These are phyloP conservation scores for Chalciporus chontae DNA, from an alignment of 768 basidiomycete species.

Conservation along the genomic window DNA sequence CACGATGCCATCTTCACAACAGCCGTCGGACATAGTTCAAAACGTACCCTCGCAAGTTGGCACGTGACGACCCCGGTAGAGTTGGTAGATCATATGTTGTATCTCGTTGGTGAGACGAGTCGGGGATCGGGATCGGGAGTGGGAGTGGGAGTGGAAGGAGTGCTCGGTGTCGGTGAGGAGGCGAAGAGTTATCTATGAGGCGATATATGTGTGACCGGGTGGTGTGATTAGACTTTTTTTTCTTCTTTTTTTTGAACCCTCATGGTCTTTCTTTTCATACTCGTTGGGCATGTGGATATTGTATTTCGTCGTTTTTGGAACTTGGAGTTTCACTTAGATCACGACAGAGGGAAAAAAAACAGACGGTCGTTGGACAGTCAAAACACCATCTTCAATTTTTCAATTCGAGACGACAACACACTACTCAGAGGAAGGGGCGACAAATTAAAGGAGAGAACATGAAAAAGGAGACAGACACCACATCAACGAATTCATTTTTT, in stretches of 20 bases:
- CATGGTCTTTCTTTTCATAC: no score
- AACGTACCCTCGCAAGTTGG: constrained; percentile 89
- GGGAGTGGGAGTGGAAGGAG: no score
- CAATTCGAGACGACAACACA: no score
- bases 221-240: no score
- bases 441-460: no score
- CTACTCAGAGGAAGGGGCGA: no score
- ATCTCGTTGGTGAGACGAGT: constrained; percentile 44
- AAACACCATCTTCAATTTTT: no score
- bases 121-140: not conserved
- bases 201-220: no score
- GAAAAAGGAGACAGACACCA: not conserved
- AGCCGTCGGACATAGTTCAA: constrained; percentile 86
- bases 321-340: no score
- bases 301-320: no score
- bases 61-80: constrained; percentile 88
- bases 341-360: no score
- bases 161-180: not conserved
- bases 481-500: not conserved
- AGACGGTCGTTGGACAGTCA: no score
- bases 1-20: constrained; percentile 84
- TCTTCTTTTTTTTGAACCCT: not conserved
- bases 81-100: constrained; percentile 76
- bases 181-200: constrained; percentile 20
- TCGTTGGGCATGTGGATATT: not conserved